Evolutionary conservation across 2,329 filamentous ascomycete species (phyloP).

Genomic region (Decorospora gaudefroyi): DNA sequence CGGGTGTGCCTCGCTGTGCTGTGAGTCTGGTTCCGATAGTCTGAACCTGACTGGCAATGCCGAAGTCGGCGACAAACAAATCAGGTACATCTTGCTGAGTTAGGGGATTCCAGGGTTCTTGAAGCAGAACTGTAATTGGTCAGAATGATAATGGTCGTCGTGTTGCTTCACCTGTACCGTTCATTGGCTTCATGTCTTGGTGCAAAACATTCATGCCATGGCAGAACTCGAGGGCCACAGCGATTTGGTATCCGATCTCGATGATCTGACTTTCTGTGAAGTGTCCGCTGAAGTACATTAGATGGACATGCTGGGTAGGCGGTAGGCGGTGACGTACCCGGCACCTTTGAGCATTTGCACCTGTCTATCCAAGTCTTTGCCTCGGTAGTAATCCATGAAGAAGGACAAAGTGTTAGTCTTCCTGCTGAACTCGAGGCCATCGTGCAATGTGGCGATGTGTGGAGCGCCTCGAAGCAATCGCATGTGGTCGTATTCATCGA

Average conservation of each 20-base stretch:
- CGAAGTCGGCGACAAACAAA: too few relatives aligned
- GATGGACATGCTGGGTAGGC: background rate
- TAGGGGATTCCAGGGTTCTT: too few relatives aligned
- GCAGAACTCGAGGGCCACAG: conserved; percentile 18
- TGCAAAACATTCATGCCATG: conserved; percentile 19
- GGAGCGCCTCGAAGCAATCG: conserved; percentile 12
- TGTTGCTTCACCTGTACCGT: conserved; percentile 2
- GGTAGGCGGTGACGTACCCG: background rate
- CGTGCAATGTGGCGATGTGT: conserved; percentile 18
- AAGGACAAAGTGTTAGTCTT: conserved; percentile 13
- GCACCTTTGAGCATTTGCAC: conserved; percentile 16
- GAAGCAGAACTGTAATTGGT: conserved; percentile 7
- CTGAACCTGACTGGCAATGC: too few relatives aligned
- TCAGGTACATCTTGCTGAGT: too few relatives aligned
- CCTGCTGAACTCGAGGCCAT: conserved; percentile 16
- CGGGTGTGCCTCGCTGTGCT: too few relatives aligned
- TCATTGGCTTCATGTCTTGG: conserved; percentile 24
- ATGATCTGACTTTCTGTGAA: conserved; percentile 22
- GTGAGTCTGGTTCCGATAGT: too few relatives aligned
- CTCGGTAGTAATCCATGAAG: conserved; percentile 18
- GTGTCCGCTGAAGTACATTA: conserved; percentile 5
- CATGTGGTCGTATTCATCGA: conserved; percentile 19
- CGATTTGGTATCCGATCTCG: conserved; percentile 21
- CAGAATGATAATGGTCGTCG: background rate
- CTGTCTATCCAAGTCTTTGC: conserved; percentile 19